Evolutionary conservation across 176 grass and related monocot genomes (phyloP), one percentile per base, ranked within the genome.

Genomic region (Triticum dicoccoides): DNA sequence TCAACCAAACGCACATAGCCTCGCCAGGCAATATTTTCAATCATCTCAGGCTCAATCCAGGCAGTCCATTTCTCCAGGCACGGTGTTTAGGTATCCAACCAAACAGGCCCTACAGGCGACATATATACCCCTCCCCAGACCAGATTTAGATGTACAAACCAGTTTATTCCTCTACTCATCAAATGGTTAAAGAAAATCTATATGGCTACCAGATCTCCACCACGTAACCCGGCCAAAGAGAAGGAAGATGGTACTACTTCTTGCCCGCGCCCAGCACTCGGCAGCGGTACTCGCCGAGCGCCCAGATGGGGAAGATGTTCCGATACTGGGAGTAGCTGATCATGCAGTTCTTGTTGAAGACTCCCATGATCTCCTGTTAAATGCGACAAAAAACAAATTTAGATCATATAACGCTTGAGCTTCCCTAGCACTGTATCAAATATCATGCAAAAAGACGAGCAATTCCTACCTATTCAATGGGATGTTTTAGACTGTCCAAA

Each of bases 291-390:
- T 95, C 89, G 5, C 96, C 91, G 0, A 98, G 88, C 13, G 93
- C 93, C 96, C 96, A 98, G 13, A 98, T 86, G 5, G 96, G 93
- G 84, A 98, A 98, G 79, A 88, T 92, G 81, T 95, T 84, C 62
- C 88, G 80, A 38, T 91, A 98, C 69, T 90, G 80, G 35, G 93
- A 90, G 64, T 98, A 95, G 29, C 88, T 95, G 45, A 95, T 89
- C 91, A 92, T 98, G 90, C 93, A 92, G 61, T 95, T 98, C 38
- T 65, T 91, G 89, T 87, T 90, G 80, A 95, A 93, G 38, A 92
- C 96, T 27, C 93, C 93, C 24, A 98, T 95, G 82, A 98, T 98
- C 68, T 98, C 93, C 96, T 95, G 84, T 33, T 29, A 61, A 63
- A 13, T 20, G 35, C 4, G 41, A 15, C 1, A 30, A 30, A 51